Conservation (phyloP, 164 flowering plant species). For the Protea cynaroides region DNA sequence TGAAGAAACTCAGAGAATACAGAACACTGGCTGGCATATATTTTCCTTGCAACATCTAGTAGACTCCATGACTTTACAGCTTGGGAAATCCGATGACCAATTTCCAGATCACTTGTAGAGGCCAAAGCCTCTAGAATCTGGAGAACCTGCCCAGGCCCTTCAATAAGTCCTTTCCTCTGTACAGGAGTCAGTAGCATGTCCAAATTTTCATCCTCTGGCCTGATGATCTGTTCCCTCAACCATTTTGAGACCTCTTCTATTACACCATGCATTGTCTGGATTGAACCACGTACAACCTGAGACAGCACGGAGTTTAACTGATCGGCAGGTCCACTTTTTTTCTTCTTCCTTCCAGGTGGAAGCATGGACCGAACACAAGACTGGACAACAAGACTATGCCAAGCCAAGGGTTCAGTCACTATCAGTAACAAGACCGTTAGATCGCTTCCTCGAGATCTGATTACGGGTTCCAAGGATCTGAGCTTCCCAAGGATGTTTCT, state of each 20-base stretch:
- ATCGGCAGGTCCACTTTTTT: constrained; percentile 51
- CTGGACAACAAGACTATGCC: constrained; percentile 75
- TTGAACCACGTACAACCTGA: constrained; percentile 36
- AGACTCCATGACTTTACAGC: constrained; percentile 53
- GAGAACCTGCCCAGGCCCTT: constrained; percentile 61
- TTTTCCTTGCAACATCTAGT: constrained; percentile 46
- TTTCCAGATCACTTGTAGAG: constrained; percentile 29
- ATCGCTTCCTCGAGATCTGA: constrained; percentile 32
- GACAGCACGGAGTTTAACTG: constrained; percentile 27
- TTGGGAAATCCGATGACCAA: constrained; percentile 39
- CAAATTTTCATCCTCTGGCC: constrained; percentile 37
- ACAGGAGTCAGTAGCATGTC: constrained; percentile 39
- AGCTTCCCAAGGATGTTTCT: constrained; percentile 37
- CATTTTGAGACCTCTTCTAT: constrained; percentile 49
- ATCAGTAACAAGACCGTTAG: constrained; percentile 48
- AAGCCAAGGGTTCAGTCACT: constrained; percentile 74
- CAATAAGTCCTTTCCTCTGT: constrained; percentile 20
- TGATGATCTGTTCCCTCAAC: constrained; percentile 38
- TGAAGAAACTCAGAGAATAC: constrained; percentile 37
- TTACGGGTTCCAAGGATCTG: constrained; percentile 25
- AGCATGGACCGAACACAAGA: constrained; percentile 54
- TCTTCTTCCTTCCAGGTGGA: constrained; percentile 79
- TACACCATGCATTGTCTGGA: constrained; percentile 28
- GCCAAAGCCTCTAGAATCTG: constrained; percentile 29
- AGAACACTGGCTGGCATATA: constrained; percentile 32